Base-by-base conservation (phyloP, 345 rosid genomes). In the Rhizophora apiculata region DNA sequence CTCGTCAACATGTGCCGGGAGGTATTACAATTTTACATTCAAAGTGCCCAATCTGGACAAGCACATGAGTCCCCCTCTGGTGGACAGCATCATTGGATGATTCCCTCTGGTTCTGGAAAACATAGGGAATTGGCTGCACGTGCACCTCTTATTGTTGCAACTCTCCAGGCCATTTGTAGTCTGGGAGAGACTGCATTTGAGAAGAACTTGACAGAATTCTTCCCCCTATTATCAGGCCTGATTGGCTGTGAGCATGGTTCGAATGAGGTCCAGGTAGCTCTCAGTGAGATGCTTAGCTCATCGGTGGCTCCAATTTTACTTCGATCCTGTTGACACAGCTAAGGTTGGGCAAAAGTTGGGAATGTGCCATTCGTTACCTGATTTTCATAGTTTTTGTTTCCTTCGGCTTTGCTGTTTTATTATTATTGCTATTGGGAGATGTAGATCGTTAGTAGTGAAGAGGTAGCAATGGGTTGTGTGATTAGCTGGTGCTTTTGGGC, bases 101-200 rank as follows among this genome's bases (percentile, higher is more conserved):
- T 95, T 70, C 99, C 99, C 60, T 64, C 87, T 69, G 98, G 99
- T 39, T 88, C 97, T 55, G 98, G 98, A 27, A 92, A 83, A 73
- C 85, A 91, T 21, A 86, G 96, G 84, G 99, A 95, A 77, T 67
- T 95, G 72, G 86, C 91, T 16, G 77, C 92, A 4, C 84, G 98
- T 4, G 95, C 89, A 27, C 98, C 98, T 54, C 84, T 92, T 29
- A 75, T 90, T 31, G 96, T 92, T 63, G 81, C 88, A 8, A 86
- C 92, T 16, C 86, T 92, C 46, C 95, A 90, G 82, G 92, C 94
- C 48, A 75, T 96, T 51, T 88, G 97, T 74, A 78, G 85, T 71
- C 68, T 96, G 88, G 97, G 88, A 48, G 97, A 90, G 54, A 60
- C 78, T 1, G 84, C 89, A 46, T 90, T 96, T 8, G 87, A 87